Base-by-base conservation (phyloP, 805 yeast genomes). In the Candida coleopterorum region DNA sequence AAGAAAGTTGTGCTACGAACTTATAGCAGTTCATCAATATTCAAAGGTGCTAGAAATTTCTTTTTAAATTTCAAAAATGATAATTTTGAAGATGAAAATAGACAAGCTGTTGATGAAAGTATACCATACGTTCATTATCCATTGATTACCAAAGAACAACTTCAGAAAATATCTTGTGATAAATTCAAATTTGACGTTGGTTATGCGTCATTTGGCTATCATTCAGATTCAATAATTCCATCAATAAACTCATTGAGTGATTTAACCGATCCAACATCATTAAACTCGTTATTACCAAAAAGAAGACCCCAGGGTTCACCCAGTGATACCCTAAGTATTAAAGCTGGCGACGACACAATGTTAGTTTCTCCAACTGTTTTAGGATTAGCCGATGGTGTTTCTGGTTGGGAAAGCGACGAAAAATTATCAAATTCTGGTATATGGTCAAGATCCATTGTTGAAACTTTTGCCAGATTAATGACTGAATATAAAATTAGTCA, bases 341-440 rank as follows among this genome's bases (percentile, higher is more conserved):
- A 70, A 42, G 74, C 73, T 16, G 79, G 80, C 1, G 80, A 74
- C 43, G 80, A 74, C 47, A 77, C 80, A 7, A 71, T 74, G 77
- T 55, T 74, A 28, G 70, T 72, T 2, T 68, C 75, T 3, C 76
- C 78, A 0, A 63, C 74, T 4, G 63, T 74, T 29, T 47, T 74
- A 37, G 79, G 75, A 2, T 65, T 74, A 4, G 79, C 80, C 3
- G 80, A 74, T 47, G 80, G 80, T 1, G 76, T 74, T 6, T 68
- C 75, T 15, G 77, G 77, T 1, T 74, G 79, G 79, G 74, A 69
- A 46, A 62, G 68, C 14, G 62, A 58, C 26, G 59, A 56, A 2
- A 53, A 50, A 18, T 50, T 48, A 11, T 30, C 37, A 20, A 68
- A 69, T 37, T 64, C 75, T 16, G 78, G 79, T 2, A 57, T 72